Evolutionary conservation across 257 asterid genomes (phyloP), one percentile per base, ranked within the genome.

Genomic region (Petrea volubilis): DNA sequence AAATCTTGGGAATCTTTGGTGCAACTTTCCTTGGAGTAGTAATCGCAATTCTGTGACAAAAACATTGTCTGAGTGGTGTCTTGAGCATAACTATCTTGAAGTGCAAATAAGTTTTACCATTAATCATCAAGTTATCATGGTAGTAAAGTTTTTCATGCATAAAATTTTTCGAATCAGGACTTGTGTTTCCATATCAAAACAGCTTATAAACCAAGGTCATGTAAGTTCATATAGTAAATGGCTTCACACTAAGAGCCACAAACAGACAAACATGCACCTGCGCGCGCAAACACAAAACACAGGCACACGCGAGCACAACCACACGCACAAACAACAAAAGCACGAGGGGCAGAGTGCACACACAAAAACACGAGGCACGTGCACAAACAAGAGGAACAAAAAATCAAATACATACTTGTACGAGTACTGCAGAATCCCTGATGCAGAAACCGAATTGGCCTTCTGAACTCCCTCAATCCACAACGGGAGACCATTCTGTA

Each of bases 391-490:
- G 43, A 33, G 3, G 9, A 38, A 7, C 6, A 38, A 38, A 12
- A 38, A 38, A 38, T 17, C 4, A 31, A 46, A 77, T 3, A 73
- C 82, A 7, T 87, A 93, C 98, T 85, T 93, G 91, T 91, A 93
- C 60, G 96, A 76, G 81, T 86, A 93, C 74, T 93, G 93, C 53
- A 84, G 66, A 75, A 93, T 87, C 68, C 97, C 96, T 8, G 97
- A 84, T 47, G 97, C 96, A 67, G 96, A 72, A 68, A 84, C 77
- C 55, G 83, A 71, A 67, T 79, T 83, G 43, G 93, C 75, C 83
- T 80, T 89, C 85, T 79, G 87, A 71, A 76, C 71, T 65, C 95
- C 87, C 43, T 92, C 82, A 23, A 81, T 59, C 96, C 92, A 83
- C 74, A 74, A 58, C 1, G 89, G 77, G 82, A 65, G 71, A 49